Percentiles rank a stretch among this genome's conserved stretches.
These are phyloP conservation scores for Plasmopara muralis DNA, from an alignment of 352 stramenopile species.

Conservation along the genomic window DNA sequence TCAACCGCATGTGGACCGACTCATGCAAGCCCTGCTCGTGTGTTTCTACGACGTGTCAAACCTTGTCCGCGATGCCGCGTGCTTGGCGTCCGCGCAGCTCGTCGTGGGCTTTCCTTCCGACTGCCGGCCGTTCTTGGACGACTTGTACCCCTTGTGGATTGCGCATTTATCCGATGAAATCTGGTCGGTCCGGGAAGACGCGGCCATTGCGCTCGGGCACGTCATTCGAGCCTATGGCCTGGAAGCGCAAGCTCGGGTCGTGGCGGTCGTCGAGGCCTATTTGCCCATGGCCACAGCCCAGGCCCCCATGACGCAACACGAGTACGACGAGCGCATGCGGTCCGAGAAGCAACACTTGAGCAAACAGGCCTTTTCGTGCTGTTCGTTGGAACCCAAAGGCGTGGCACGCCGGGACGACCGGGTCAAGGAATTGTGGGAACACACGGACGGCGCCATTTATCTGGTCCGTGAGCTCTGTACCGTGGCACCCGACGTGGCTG, in stretches of 20 bases:
- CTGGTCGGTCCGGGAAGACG: constrained; percentile 95
- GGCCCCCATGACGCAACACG: constrained; percentile 87
- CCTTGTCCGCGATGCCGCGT: constrained; percentile 94
- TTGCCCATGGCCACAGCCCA: constrained; percentile 87
- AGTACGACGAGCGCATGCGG: constrained; percentile 89
- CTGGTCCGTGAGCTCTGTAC: constrained; percentile 89
- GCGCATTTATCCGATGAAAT: constrained; percentile 96
- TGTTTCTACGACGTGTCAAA: constrained; percentile 96
- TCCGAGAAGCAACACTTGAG: constrained; percentile 88
- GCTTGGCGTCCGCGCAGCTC: constrained; percentile 81
- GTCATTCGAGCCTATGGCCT: constrained; percentile 88
- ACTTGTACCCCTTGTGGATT: constrained; percentile 87
- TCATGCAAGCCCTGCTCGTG: constrained; percentile 87
- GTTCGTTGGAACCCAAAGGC: constrained; percentile 91
- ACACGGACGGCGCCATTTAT: constrained; percentile 94
- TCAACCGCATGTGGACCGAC: constrained; percentile 49
- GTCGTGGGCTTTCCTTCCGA: constrained; percentile 82
- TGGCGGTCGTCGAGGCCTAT: constrained; percentile 54
- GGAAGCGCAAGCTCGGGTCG: constrained; percentile 73
- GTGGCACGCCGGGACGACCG: constrained; percentile 82
- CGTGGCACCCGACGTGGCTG: constrained; percentile 45
- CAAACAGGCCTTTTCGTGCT: constrained; percentile 93
- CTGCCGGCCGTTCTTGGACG: constrained; percentile 79
- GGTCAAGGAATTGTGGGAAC: constrained; percentile 90
- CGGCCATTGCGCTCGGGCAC: constrained; percentile 91